These are phyloP conservation scores for Paramecium octaurelia DNA, from an alignment of 73 alveolate species.

Conservation along the genomic window DNA sequence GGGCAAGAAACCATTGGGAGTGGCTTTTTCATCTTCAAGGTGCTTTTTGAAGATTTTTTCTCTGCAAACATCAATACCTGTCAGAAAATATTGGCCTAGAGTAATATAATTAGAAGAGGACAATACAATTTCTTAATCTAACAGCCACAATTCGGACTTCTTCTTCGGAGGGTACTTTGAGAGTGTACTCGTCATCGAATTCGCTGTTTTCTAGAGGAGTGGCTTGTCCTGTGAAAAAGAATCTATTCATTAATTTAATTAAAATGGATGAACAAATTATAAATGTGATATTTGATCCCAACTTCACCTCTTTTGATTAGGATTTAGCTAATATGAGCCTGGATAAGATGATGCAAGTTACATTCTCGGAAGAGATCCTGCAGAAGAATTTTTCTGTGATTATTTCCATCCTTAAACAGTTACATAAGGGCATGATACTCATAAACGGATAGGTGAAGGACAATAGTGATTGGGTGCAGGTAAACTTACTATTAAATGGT, in stretches of 20 bases:
- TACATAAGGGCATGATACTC: slow-evolving; percentile 35
- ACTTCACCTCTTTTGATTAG: slow-evolving; percentile 28
- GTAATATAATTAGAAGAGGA: background rate
- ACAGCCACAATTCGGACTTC: slow-evolving; percentile 20
- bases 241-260: slow-evolving; percentile 3
- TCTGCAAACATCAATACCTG: slow-evolving; percentile 36
- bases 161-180: slow-evolving; percentile 2
- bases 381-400: slow-evolving; percentile 20
- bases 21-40: background rate
- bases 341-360: slow-evolving; percentile 18
- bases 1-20: background rate
- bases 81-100: slow-evolving; percentile 21
- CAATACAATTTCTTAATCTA: slow-evolving; percentile 37
- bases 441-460: slow-evolving; percentile 3
- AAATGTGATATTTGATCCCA: slow-evolving; percentile 45
- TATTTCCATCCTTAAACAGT: slow-evolving; percentile 42
- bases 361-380: slow-evolving; percentile 8
- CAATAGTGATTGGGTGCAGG: slow-evolving; percentile 29
- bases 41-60: background rate
- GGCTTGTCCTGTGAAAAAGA: background rate
- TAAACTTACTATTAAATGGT: background rate
- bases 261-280: slow-evolving; percentile 27
- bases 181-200: slow-evolving; percentile 35
- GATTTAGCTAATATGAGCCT: background rate
- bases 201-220: background rate